A percentile compares a stretch with the other conserved stretches of the same genome.
Evolutionary conservation across 352 stramenopile species (phyloP).

Genomic region (Phytophthora sp.): DNA sequence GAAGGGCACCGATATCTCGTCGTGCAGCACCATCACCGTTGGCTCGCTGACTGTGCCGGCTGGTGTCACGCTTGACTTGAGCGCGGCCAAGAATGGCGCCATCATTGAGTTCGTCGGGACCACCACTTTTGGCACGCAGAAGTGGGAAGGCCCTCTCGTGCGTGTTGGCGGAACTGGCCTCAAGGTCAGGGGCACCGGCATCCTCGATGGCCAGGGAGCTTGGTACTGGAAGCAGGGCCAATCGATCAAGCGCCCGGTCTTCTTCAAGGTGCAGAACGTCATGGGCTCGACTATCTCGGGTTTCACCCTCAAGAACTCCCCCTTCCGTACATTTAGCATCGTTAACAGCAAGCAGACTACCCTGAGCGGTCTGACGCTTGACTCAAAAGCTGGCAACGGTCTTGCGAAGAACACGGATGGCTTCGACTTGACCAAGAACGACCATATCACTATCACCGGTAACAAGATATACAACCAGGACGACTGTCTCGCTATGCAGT

Average conservation of each 20-base stretch:
- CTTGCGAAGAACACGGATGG: too few species aligned
- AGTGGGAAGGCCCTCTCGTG: constrained; percentile 42
- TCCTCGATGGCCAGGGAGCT: constrained; percentile 41
- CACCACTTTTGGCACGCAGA: background rate
- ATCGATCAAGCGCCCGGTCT: constrained; percentile 34
- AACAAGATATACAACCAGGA: constrained; percentile 25
- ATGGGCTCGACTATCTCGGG: constrained; percentile 38
- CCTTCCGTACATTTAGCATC: constrained; percentile 45
- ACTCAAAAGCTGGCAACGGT: constrained; percentile 24
- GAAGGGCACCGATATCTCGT: constrained; percentile 35
- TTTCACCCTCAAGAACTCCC: constrained; percentile 42
- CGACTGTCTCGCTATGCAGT: too few species aligned
- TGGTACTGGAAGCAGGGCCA: constrained; percentile 47
- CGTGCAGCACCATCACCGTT: constrained; percentile 35
- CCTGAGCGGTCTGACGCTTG: constrained; percentile 19
- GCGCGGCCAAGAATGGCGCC: background rate
- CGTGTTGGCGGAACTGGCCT: constrained; percentile 33
- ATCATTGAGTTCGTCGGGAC: background rate
- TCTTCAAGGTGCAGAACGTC: constrained; percentile 35
- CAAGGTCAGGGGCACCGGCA: constrained; percentile 33
- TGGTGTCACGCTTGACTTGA: constrained; percentile 18
- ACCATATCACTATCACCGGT: constrained; percentile 18
- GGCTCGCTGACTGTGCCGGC: constrained; percentile 15
- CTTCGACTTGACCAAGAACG: constrained; percentile 20
- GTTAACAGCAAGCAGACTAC: constrained; percentile 28